Evolutionary conservation across 495 filamentous ascomycete genomes (phyloP).

Genomic region (Opeltia flavorubescens): DNA sequence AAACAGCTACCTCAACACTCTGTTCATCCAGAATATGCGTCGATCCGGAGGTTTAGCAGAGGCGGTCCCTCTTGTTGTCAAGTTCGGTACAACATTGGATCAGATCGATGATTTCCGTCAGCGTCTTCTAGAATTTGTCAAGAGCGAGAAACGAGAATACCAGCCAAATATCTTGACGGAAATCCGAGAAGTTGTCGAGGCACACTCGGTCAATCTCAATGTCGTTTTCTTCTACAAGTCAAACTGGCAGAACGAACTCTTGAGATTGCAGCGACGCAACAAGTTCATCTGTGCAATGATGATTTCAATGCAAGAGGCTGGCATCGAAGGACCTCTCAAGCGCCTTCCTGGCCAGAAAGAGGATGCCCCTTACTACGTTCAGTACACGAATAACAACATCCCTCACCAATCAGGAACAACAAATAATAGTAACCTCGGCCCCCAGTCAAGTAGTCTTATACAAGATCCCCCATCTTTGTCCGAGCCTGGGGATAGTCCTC

Average conservation of each 20-base stretch:
- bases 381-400: constrained; percentile 20
- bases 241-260: constrained; percentile 83
- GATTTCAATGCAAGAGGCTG: constrained; percentile 69
- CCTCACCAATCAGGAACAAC: neutral
- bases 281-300: constrained; percentile 92
- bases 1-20: constrained; percentile 80
- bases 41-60: constrained; percentile 82
- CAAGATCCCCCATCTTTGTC: constrained; percentile 2
- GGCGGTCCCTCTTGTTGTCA: constrained; percentile 68
- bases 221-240: constrained; percentile 97
- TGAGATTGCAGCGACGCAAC: constrained; percentile 81
- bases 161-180: constrained; percentile 85
- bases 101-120: constrained; percentile 75
- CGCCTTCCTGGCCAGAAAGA: constrained; percentile 54
- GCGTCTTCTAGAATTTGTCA: constrained; percentile 74
- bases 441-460: constrained; percentile 5
- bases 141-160: constrained; percentile 80
- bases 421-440: neutral
- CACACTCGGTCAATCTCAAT: constrained; percentile 69
- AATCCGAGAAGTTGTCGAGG: constrained; percentile 50
- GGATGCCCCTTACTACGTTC: constrained; percentile 45
- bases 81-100: constrained; percentile 77
- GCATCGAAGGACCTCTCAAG: constrained; percentile 75
- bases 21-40: constrained; percentile 91
- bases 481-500: constrained; percentile 10